phyloP scores from a whole-genome alignment of 495 filamentous ascomycete species.

The Hamigera avellanea region DNA sequence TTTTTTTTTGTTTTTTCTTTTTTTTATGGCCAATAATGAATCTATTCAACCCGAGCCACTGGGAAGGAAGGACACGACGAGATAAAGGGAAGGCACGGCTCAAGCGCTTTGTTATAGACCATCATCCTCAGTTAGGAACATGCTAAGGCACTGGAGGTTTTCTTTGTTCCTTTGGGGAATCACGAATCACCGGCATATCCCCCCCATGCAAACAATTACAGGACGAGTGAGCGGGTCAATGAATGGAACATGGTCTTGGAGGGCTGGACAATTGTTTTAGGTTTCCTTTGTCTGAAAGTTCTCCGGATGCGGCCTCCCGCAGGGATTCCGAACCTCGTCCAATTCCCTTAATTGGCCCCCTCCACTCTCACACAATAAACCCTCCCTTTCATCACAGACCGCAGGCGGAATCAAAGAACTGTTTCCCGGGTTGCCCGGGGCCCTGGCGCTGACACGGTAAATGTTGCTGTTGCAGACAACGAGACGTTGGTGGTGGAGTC shows the following conservation, averaged over 20 bases:
- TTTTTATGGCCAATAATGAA: slow-evolving; percentile 19
- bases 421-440: too few species aligned
- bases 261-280: slow-evolving; percentile 18
- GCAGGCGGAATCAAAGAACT: too few species aligned
- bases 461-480: too few species aligned
- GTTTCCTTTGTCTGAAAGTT: slow-evolving; percentile 19
- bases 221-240: too few species aligned
- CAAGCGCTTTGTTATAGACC: slow-evolving; percentile 18
- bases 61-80: slow-evolving; percentile 1
- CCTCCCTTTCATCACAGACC: too few species aligned
- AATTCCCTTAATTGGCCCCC: too few species aligned
- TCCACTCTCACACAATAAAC: too few species aligned
- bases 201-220: too few species aligned
- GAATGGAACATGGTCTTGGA: too few species aligned
- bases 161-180: slow-evolving; percentile 7
- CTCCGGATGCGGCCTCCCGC: slow-evolving; percentile 29
- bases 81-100: slow-evolving; percentile 14
- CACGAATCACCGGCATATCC: too few species aligned
- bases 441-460: too few species aligned
- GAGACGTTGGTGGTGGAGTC: too few species aligned
- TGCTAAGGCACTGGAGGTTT: slow-evolving; percentile 3
- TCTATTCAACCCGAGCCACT: slow-evolving; percentile 13
- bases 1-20: slow-evolving; percentile 12
- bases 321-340: slow-evolving; percentile 7
- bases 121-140: slow-evolving; percentile 6